phyloP scores from a whole-genome alignment of 495 filamentous ascomycete genomes.

The Xylaria cubensis region DNA sequence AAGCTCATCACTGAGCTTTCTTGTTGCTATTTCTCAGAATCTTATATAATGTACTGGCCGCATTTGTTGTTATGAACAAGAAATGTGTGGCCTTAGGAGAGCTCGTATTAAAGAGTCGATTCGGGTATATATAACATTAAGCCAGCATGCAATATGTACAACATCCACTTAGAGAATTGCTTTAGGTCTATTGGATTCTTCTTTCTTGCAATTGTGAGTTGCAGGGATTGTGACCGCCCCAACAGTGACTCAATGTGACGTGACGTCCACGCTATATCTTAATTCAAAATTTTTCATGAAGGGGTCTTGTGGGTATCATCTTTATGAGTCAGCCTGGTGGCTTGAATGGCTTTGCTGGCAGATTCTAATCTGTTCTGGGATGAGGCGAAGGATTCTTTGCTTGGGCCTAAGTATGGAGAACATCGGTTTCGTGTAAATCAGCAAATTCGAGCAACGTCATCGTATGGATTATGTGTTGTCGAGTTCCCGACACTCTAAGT shows the following conservation, averaged over 20 bases:
- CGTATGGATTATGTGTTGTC: constrained; percentile 16
- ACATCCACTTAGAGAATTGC: background rate
- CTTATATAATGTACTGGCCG: background rate
- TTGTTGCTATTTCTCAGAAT: background rate
- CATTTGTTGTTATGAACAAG: background rate
- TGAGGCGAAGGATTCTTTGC: background rate
- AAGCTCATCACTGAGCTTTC: background rate
- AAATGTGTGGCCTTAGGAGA: background rate
- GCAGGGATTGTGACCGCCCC: background rate
- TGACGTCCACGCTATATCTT: background rate
- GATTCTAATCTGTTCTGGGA: background rate
- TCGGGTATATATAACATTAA: background rate
- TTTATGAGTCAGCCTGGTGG: background rate
- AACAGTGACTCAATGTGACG: background rate
- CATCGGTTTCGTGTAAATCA: constrained; percentile 4
- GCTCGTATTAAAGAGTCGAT: background rate
- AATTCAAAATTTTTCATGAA: background rate
- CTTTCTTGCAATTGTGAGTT: background rate
- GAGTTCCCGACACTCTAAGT: background rate
- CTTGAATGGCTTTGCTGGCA: constrained; percentile 3
- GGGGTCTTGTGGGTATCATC: background rate
- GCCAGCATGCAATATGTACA: background rate
- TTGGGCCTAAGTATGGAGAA: background rate
- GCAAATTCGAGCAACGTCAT: background rate
- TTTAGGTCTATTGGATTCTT: background rate